Percentiles rank a stretch among this genome's conserved stretches.
Evolutionary conservation across 495 filamentous ascomycete species (phyloP).

Genomic region (Cairneyella variabilis): DNA sequence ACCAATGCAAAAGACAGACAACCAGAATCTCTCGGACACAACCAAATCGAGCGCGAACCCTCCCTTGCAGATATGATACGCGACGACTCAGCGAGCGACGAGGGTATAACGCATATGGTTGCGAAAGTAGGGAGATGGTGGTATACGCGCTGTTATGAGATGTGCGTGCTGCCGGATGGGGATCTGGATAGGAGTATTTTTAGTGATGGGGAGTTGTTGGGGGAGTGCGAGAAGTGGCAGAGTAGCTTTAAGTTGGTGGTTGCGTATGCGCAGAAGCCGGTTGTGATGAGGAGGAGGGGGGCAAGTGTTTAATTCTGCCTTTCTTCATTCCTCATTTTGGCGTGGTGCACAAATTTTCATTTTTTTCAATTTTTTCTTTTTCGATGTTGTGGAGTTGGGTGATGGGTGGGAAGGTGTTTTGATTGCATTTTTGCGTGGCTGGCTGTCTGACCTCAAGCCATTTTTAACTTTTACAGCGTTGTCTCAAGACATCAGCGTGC

Average conservation of each 20-base stretch:
- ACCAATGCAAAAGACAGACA: constrained; percentile 10
- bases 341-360: too few species aligned
- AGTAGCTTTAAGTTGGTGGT: constrained; percentile 89
- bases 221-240: constrained; percentile 80
- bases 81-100: constrained; percentile 62
- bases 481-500: not conserved
- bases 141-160: constrained; percentile 91
- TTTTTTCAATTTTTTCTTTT: too few species aligned
- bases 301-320: constrained; percentile 23
- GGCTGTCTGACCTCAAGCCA: too few species aligned
- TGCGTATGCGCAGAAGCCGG: constrained; percentile 83
- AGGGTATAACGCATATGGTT: constrained; percentile 86
- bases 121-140: constrained; percentile 92
- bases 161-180: constrained; percentile 46
- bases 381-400: too few species aligned
- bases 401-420: not conserved
- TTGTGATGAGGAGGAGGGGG: constrained; percentile 51
- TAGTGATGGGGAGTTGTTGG: constrained; percentile 68
- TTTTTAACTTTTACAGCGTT: not conserved
- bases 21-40: too few species aligned
- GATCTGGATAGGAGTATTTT: constrained; percentile 64
- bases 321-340: too few species aligned
- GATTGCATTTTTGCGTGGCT: not conserved
- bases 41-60: too few species aligned
- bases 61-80: constrained; percentile 67